phyloP scores from a whole-genome alignment of 345 rosid genomes.

The Linum tenue region DNA sequence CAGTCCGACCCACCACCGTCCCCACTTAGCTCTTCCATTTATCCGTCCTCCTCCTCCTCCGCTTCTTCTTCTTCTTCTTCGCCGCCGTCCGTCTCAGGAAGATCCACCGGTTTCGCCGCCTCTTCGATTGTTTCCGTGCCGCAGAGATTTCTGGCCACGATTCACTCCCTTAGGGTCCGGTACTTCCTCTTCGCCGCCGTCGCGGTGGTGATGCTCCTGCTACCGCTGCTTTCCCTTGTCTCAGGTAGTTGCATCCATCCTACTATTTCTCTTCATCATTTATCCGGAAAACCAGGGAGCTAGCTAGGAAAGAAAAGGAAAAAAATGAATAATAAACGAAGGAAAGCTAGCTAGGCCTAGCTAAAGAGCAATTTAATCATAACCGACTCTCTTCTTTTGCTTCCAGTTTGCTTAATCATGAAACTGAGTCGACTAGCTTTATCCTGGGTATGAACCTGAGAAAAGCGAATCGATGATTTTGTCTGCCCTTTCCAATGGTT shows the following conservation, averaged over 20 bases:
- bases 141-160: background rate
- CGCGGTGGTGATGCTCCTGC: background rate
- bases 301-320: too few relatives aligned
- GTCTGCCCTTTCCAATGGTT: too few relatives aligned
- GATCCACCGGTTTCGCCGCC: conserved; percentile 3
- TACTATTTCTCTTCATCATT: too few relatives aligned
- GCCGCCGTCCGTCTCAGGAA: background rate
- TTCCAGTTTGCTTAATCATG: too few relatives aligned
- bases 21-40: background rate
- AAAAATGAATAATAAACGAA: too few relatives aligned
- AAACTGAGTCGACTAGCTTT: too few relatives aligned
- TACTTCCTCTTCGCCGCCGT: background rate
- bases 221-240: background rate
- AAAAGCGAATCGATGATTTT: too few relatives aligned
- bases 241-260: background rate
- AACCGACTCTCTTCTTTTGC: too few relatives aligned
- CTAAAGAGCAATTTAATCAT: too few relatives aligned
- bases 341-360: too few relatives aligned
- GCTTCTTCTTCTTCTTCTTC: background rate
- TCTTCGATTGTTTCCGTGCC: background rate
- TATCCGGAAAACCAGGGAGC: too few relatives aligned
- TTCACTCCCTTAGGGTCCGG: background rate
- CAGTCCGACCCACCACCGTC: conserved; percentile 9
- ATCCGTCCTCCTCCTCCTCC: background rate
- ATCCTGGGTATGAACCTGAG: too few relatives aligned